phyloP scores from a whole-genome alignment of 2,329 filamentous ascomycete genomes.

The Cytospora mali region DNA sequence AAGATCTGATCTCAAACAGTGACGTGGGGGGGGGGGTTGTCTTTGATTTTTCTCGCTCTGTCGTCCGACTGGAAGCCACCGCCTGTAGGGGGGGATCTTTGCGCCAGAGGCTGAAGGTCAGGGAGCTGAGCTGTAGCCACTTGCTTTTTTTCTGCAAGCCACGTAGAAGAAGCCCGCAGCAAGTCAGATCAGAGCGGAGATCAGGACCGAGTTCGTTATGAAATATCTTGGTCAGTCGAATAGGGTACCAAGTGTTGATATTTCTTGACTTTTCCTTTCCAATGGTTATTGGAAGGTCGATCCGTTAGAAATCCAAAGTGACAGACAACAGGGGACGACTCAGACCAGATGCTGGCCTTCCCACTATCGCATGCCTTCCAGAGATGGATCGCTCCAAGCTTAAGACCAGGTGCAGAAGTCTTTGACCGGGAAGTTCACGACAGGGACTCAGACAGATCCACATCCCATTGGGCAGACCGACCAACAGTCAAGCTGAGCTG shows the following conservation, averaged over 20 bases:
- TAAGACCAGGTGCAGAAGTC: slow-evolving; percentile 24
- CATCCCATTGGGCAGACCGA: slow-evolving; percentile 17
- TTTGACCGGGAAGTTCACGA: slow-evolving; percentile 22
- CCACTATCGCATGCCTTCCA: slow-evolving; percentile 12
- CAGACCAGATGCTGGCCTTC: slow-evolving; percentile 10
- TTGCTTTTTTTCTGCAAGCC: slow-evolving; percentile 23
- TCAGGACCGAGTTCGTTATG: background rate
- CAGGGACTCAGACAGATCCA: slow-evolving; percentile 19
- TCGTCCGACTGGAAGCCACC: slow-evolving; percentile 19
- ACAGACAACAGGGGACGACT: slow-evolving; percentile 1
- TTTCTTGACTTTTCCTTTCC: no score
- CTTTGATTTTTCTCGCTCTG: slow-evolving; percentile 24
- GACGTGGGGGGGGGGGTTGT: slow-evolving; percentile 24
- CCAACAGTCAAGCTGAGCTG: slow-evolving; percentile 18
- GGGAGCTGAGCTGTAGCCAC: slow-evolving; percentile 22
- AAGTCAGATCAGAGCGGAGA: slow-evolving; percentile 14
- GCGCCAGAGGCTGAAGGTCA: slow-evolving; percentile 20
- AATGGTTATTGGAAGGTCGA: slow-evolving; percentile 4
- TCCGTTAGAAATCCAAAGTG: slow-evolving; percentile 12
- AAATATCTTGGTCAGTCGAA: slow-evolving; percentile 8
- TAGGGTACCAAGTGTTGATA: slow-evolving; percentile 5
- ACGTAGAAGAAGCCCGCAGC: slow-evolving; percentile 14
- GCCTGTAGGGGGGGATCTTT: slow-evolving; percentile 15
- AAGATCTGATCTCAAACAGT: slow-evolving; percentile 22
- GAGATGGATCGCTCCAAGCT: slow-evolving; percentile 19